Evolutionary conservation across 1,284 basidiomycete genomes (phyloP).

Genomic region (Fomitopsis betulina): DNA sequence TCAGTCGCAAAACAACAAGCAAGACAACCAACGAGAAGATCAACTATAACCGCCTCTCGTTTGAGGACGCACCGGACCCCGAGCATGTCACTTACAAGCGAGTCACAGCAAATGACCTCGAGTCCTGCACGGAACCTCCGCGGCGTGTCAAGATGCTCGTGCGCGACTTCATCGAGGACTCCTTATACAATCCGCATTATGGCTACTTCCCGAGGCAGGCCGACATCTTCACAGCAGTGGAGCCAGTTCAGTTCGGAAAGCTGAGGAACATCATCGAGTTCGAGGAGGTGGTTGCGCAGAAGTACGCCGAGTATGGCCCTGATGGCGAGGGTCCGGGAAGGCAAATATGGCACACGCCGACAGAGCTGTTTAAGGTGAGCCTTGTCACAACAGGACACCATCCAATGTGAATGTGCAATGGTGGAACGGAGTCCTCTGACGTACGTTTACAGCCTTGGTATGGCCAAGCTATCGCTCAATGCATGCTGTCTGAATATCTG

Average conservation of each 20-base stretch:
- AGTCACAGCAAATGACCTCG: slow-evolving; percentile 75
- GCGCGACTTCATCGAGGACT: slow-evolving; percentile 96
- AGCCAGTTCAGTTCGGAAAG: slow-evolving; percentile 68
- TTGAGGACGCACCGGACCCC: slow-evolving; percentile 44
- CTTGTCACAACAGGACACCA: no score
- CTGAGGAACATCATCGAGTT: slow-evolving; percentile 76
- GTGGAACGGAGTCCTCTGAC: slow-evolving; percentile 2
- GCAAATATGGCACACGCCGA: slow-evolving; percentile 99
- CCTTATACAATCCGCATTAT: slow-evolving; percentile 95
- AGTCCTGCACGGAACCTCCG: slow-evolving; percentile 61
- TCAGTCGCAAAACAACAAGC: background rate
- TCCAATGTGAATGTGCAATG: no score
- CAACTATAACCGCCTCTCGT: slow-evolving; percentile 63
- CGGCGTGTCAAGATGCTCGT: slow-evolving; percentile 89
- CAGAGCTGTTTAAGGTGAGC: slow-evolving; percentile 92
- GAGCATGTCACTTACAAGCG: slow-evolving; percentile 53
- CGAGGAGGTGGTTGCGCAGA: slow-evolving; percentile 72
- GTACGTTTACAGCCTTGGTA: slow-evolving; percentile 76
- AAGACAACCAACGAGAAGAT: slow-evolving; percentile 43
- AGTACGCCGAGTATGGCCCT: slow-evolving; percentile 69
- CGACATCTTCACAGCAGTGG: slow-evolving; percentile 75
- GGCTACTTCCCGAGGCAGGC: slow-evolving; percentile 96
- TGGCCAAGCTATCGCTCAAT: slow-evolving; percentile 85
- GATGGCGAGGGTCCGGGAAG: slow-evolving; percentile 72
- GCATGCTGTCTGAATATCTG: slow-evolving; percentile 88